These are phyloP conservation scores for Volvox reticuliferus DNA, from an alignment of 139 green algal genomes.

Conservation along the genomic window DNA sequence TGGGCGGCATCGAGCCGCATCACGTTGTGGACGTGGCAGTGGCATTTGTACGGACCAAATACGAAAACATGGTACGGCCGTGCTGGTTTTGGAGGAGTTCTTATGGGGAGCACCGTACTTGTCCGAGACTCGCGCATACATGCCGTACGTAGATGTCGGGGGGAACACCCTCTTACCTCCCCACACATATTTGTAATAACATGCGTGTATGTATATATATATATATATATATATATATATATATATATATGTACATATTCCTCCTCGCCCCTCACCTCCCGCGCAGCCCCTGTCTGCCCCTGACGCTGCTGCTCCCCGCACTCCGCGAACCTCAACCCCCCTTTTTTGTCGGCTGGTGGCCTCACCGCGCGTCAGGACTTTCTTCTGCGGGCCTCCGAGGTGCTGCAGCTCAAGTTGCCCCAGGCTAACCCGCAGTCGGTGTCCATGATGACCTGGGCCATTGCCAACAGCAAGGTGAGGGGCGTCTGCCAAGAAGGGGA, in stretches of 20 bases:
- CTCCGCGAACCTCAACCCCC: too few species aligned
- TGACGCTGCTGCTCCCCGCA: too few species aligned
- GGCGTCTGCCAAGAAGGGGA: neutral
- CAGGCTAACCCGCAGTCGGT: neutral
- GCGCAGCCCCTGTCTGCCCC: neutral
- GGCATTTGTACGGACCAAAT: constrained; percentile 26
- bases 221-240: too few species aligned
- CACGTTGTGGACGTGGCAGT: constrained; percentile 23
- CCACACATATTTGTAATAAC: too few species aligned
- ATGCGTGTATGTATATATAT: too few species aligned
- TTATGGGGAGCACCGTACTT: too few species aligned
- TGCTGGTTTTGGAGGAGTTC: too few species aligned
- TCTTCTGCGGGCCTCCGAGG: neutral
- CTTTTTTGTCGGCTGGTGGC: too few species aligned
- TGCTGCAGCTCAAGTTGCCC: neutral
- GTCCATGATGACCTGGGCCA: constrained; percentile 17
- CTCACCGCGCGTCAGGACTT: neutral
- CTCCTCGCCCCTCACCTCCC: neutral
- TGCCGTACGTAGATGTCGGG: too few species aligned
- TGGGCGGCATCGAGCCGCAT: constrained; percentile 19
- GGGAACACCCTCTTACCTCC: too few species aligned
- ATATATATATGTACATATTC: too few species aligned
- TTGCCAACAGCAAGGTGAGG: constrained; percentile 30
- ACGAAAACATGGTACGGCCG: constrained; percentile 35
- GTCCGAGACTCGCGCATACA: too few species aligned